Evolutionary conservation across 164 flowering plant genomes (phyloP), one percentile per base, ranked within the genome.

Genomic region (Taxillus chinensis): DNA sequence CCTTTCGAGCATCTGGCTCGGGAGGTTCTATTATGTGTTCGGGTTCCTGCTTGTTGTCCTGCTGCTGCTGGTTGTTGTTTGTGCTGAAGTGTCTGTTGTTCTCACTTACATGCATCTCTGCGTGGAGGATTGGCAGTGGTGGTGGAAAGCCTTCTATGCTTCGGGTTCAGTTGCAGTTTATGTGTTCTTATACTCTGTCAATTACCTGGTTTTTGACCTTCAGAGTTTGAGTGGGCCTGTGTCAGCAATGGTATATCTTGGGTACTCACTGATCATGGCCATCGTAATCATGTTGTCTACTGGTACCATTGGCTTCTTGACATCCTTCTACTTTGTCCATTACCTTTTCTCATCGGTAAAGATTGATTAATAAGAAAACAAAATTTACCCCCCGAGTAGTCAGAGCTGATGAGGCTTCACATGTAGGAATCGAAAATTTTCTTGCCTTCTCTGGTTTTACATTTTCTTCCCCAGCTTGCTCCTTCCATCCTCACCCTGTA

Each of bases 41-140:
- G 51, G 51, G 13, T 48, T 48, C 51, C 51, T 48, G 9, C 51
- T 48, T 14, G 51, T 48, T 48, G 51, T 48, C 2, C 13, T 48
- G 4, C 13, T 48, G 12, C 12, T 48, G 51, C 13, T 48, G 51
- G 51, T 48, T 48, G 12, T 48, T 48, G 51, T 48, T 48, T 48
- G 51, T 48, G 51, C 51, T 48, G 51, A 48, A 48, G 51, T 48
- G 51, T 48, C 51, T 48, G 51, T 48, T 48, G 51, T 48, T 48
- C 51, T 48, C 13, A 48, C 51, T 48, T 48, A 48, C 51, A 48
- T 48, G 51, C 51, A 48, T 48, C 51, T 48, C 51, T 48, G 51
- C 13, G 51, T 48, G 51, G 51, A 48, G 13, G 51, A 48, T 48
- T 48, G 51, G 51, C 51, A 48, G 51, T 48, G 51, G 51, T 48